Conservation (phyloP, 2,329 filamentous ascomycete genomes). For the Sporothrix schenckii region DNA sequence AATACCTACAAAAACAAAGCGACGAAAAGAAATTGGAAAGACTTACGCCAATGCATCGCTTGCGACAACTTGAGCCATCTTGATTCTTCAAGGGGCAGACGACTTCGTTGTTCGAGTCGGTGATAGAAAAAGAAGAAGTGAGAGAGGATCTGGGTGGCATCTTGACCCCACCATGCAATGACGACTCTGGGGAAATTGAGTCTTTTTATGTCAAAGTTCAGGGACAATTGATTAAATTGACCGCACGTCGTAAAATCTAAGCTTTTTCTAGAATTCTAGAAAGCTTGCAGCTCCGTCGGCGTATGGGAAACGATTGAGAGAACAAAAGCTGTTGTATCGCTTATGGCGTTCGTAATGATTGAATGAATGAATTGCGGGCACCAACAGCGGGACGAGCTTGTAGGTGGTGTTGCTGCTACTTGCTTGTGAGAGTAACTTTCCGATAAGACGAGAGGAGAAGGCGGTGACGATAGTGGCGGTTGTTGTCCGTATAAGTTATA, state of each 20-base stretch:
- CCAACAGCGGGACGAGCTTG: conserved; percentile 31
- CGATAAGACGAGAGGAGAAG: conserved; percentile 36
- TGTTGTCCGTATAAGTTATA: neutral
- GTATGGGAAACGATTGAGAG: neutral
- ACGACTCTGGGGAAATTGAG: conserved; percentile 25
- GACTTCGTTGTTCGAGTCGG: conserved; percentile 92
- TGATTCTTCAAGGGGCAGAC: conserved; percentile 95
- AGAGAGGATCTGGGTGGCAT: conserved; percentile 90
- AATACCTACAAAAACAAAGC: neutral
- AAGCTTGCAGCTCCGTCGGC: conserved; percentile 18
- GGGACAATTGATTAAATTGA: conserved; percentile 12
- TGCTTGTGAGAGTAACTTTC: conserved; percentile 31
- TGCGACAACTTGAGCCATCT: conserved; percentile 94
- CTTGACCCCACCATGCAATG: conserved; percentile 62
- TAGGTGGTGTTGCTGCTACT: neutral
- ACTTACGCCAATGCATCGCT: conserved; percentile 97
- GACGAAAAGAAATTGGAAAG: conserved; percentile 42
- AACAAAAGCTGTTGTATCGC: conserved; percentile 7
- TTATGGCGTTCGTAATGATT: neutral
- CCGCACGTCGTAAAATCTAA: conserved; percentile 1
- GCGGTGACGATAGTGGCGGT: conserved; percentile 33
- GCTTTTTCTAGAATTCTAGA: conserved; percentile 17
- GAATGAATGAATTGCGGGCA: conserved; percentile 25
- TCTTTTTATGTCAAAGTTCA: neutral
- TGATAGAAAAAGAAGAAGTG: conserved; percentile 88